Evolutionary conservation across 345 rosid genomes (phyloP).

Genomic region (Hibiscus syriacus): DNA sequence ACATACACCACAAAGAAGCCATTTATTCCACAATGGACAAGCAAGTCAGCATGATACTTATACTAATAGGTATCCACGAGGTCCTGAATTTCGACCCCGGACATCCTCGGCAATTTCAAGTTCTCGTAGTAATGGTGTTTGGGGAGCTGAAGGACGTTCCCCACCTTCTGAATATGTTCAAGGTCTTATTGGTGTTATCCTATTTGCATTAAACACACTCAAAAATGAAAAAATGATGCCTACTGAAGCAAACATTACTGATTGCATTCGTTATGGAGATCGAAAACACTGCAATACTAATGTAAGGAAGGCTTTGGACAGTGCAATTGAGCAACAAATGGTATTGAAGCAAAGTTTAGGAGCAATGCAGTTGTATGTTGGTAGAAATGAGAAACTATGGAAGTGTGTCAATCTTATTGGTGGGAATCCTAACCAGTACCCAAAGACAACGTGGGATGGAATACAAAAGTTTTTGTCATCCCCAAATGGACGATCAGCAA

Average conservation of each 20-base stretch:
- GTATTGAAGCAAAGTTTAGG: slow-evolving; percentile 45
- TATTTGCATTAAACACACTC: slow-evolving; percentile 64
- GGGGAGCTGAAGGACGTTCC: slow-evolving; percentile 51
- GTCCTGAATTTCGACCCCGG: slow-evolving; percentile 25
- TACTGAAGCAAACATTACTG: slow-evolving; percentile 59
- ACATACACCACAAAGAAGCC: slow-evolving; percentile 25
- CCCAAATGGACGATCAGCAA: slow-evolving; percentile 39
- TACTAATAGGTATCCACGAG: slow-evolving; percentile 18
- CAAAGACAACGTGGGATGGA: slow-evolving; percentile 59
- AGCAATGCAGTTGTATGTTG: slow-evolving; percentile 51
- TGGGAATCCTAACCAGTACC: slow-evolving; percentile 43
- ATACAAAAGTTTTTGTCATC: slow-evolving; percentile 52
- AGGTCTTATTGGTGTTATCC: slow-evolving; percentile 73
- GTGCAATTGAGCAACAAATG: slow-evolving; percentile 64
- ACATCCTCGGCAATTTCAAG: slow-evolving; percentile 18
- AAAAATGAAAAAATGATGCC: slow-evolving; percentile 70
- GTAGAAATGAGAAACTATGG: slow-evolving; percentile 65
- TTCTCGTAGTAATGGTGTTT: slow-evolving; percentile 26
- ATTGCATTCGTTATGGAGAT: slow-evolving; percentile 73
- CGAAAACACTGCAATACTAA: slow-evolving; percentile 50
- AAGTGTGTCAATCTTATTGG: slow-evolving; percentile 66
- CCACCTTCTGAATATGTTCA: slow-evolving; percentile 60
- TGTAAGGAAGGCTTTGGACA: slow-evolving; percentile 58
- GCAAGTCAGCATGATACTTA: slow-evolving; percentile 4
- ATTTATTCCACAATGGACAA: slow-evolving; percentile 20